A percentile compares a stretch with the other conserved stretches of the same genome.
These are phyloP conservation scores for Cudoniella acicularis DNA, from an alignment of 495 filamentous ascomycete genomes.

Conservation along the genomic window DNA sequence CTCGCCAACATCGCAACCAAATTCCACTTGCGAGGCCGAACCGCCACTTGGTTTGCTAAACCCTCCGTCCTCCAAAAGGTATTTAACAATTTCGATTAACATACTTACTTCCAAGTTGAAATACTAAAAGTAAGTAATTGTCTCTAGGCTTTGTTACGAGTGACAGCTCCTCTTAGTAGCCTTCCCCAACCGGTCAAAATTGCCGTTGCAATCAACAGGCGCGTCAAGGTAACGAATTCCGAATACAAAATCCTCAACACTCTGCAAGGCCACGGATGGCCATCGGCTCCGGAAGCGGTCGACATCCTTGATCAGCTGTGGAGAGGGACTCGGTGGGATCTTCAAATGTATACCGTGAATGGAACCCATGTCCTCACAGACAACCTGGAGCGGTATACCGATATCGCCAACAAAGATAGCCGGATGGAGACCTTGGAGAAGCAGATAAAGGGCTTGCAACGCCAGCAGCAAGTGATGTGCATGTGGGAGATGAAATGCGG, in stretches of 20 bases:
- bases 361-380: not conserved
- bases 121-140: not conserved
- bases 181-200: not conserved
- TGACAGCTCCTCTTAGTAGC: not conserved
- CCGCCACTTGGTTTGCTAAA: not conserved
- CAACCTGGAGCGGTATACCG: not conserved
- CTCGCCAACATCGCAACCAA: not conserved
- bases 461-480: not conserved
- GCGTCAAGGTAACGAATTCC: not conserved
- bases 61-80: not conserved
- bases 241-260: not conserved
- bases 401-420: not conserved
- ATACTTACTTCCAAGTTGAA: not conserved
- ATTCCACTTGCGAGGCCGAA: not conserved
- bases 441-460: not conserved
- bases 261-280: not conserved
- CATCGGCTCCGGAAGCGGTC: not conserved
- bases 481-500: not conserved
- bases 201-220: not conserved
- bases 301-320: not conserved
- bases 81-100: not conserved
- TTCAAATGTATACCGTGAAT: not conserved
- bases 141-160: not conserved
- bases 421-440: not conserved
- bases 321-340: not conserved